These are phyloP conservation scores for Pythium volutum DNA, from an alignment of 352 stramenopile genomes.

Conservation along the genomic window DNA sequence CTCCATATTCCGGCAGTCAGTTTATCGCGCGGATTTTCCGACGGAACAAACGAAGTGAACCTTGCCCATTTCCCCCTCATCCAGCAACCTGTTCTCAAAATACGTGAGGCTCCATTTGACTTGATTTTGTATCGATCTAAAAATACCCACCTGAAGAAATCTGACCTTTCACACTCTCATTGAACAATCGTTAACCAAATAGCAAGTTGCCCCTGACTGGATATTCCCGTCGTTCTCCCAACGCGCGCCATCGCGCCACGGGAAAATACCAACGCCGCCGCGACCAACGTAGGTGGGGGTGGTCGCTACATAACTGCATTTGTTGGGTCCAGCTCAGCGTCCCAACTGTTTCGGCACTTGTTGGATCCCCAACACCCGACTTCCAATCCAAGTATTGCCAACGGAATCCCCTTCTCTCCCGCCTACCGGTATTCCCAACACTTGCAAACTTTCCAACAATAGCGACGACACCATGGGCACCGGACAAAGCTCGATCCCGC, in stretches of 20 bases:
- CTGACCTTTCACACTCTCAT: background rate
- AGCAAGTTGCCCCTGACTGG: conserved; percentile 14
- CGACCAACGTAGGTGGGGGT: no score
- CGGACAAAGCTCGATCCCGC: conserved; percentile 74
- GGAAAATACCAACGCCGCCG: no score
- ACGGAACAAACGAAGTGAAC: conserved; percentile 9
- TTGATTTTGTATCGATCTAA: background rate
- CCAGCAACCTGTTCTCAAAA: conserved; percentile 14
- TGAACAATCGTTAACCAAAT: conserved; percentile 1
- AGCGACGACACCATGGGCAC: conserved; percentile 50
- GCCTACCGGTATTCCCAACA: background rate
- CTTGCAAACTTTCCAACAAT: background rate
- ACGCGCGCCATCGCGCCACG: background rate
- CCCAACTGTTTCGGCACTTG: background rate
- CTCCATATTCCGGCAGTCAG: conserved; percentile 7
- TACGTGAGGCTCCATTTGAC: background rate
- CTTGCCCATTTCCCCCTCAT: conserved; percentile 1
- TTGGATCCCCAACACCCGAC: background rate
- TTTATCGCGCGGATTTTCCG: background rate
- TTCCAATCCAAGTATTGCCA: background rate
- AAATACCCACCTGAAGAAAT: background rate
- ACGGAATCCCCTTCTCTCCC: background rate
- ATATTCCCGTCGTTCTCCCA: background rate
- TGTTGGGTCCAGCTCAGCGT: no score
- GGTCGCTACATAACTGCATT: no score